Evolutionary conservation across 2,329 filamentous ascomycete species (phyloP), one percentile per base, ranked within the genome.

Genomic region (Alternaria brassicicola): DNA sequence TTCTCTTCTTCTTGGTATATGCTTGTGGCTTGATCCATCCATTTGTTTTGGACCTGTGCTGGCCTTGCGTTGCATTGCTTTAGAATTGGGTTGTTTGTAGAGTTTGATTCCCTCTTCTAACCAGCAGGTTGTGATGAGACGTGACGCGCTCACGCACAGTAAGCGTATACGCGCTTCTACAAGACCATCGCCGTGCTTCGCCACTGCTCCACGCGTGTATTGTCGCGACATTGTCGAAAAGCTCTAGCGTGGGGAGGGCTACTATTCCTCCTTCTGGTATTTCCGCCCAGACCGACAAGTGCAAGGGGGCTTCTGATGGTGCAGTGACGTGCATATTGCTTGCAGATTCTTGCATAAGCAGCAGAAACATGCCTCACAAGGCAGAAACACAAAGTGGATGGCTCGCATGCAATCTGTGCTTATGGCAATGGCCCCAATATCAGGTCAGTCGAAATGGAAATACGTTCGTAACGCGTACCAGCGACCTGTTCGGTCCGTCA

Each of bases 321-420:
- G 28, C 21, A 10, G 30, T 48, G 42, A 30, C 43, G 33, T 48
- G 43, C 52, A 48, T 10, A 48, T 42, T 38, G 35, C 28, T 31
- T 35, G 23, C 42, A 48, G 23, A n/a, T 19, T 31, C 38, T 13
- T 21, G 19, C 41, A 12, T 41, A 42, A 23, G 35, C 50, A 48
- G 36, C 33, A 19, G 21, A 53, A 41, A 28, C 49, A 53, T 47
- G 39, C n/a, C 15, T 52, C 28, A 47, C 48, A 9, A 51, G 30
- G 47, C 46, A 55, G 23, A 51, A 48, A 43, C 30, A 10, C 15
- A 26, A 28, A 21, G 19, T 13, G 19, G 6, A 47, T 4, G 35
- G 8, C 19, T 30, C 31, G 17, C n/a, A 28, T 33, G 26, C 19
- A 30, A 6, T 39, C 28, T 33, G 28, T 21, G 23, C 52, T 23